phyloP scores from a whole-genome alignment of 2,329 filamentous ascomycete genomes.

The Arthrobotrys megalospora region DNA sequence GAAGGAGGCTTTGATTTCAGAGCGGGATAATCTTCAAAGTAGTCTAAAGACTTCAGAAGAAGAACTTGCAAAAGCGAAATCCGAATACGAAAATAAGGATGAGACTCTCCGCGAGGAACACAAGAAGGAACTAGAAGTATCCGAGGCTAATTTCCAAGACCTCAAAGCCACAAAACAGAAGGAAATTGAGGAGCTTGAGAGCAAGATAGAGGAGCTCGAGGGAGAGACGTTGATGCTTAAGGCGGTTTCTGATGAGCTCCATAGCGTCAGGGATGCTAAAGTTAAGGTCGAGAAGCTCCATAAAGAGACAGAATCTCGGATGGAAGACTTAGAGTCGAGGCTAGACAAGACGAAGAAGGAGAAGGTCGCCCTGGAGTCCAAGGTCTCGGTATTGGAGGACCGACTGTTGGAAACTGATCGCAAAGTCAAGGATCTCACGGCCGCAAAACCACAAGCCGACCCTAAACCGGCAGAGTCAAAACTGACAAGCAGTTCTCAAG shows the following conservation, averaged over 20 bases:
- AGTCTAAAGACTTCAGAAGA: conserved; percentile 72
- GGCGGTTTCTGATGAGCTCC: conserved; percentile 67
- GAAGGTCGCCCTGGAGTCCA: conserved; percentile 65
- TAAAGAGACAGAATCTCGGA: conserved; percentile 65
- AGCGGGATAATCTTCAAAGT: conserved; percentile 65
- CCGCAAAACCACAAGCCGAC: conserved; percentile 33
- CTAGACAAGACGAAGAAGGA: conserved; percentile 57
- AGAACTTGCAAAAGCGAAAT: conserved; percentile 70
- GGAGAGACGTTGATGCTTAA: conserved; percentile 66
- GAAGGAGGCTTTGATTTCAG: conserved; percentile 59
- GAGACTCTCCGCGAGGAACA: conserved; percentile 60
- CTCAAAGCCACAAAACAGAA: conserved; percentile 63
- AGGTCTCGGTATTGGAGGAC: conserved; percentile 64
- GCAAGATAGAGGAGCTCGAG: conserved; percentile 67
- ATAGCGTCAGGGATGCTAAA: conserved; percentile 67
- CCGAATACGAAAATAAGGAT: conserved; percentile 67
- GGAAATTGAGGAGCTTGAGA: conserved; percentile 64
- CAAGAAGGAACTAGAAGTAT: conserved; percentile 61
- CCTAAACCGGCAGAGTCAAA: conserved; percentile 34
- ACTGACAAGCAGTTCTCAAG: conserved; percentile 28
- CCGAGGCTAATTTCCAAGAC: conserved; percentile 62
- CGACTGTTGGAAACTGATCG: conserved; percentile 64
- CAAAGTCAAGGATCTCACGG: conserved; percentile 36
- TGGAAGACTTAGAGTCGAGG: conserved; percentile 65
- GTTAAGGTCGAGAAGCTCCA: conserved; percentile 67